Evolutionary conservation across 2,329 filamentous ascomycete genomes (phyloP).

Genomic region (Stachybotrys echinatus): DNA sequence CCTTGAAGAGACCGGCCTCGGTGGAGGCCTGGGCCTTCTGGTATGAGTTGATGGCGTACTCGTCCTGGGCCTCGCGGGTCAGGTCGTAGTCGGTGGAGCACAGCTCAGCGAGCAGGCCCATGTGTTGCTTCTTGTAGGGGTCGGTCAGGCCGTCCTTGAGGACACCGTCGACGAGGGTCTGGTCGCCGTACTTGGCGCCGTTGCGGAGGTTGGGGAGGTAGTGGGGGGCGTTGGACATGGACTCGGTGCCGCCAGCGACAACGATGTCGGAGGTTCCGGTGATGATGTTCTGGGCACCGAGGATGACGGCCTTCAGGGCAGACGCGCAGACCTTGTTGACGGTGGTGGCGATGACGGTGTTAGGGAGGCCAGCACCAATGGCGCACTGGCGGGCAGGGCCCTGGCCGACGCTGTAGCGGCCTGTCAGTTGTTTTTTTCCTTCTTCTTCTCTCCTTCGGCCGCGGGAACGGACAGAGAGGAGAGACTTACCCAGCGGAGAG

Average conservation of each 20-base stretch:
- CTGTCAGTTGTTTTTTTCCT: conserved; percentile 2
- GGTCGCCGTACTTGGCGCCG: conserved; percentile 91
- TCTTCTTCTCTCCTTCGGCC: background rate
- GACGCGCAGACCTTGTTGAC: conserved; percentile 99
- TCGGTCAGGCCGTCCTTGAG: conserved; percentile 93
- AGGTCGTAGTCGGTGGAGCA: conserved; percentile 81
- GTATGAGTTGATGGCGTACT: conserved; percentile 93
- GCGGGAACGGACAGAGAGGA: conserved; percentile 4
- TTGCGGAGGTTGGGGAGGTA: conserved; percentile 84
- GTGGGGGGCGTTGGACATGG: conserved; percentile 97
- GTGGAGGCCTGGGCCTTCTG: conserved; percentile 86
- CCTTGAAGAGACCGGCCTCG: conserved; percentile 74
- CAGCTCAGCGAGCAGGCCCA: conserved; percentile 90
- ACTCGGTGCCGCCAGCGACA: conserved; percentile 91
- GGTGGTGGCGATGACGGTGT: conserved; percentile 79
- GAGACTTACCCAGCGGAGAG: conserved; percentile 79
- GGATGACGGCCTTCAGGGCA: conserved; percentile 86
- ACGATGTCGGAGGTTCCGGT: conserved; percentile 90
- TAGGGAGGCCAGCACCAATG: conserved; percentile 77
- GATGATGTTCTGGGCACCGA: conserved; percentile 95
- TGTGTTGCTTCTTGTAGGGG: conserved; percentile 93
- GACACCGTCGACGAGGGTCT: conserved; percentile 82
- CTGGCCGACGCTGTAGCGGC: conserved; percentile 70
- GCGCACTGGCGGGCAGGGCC: conserved; percentile 94
- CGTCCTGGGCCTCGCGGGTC: conserved; percentile 81